Evolutionary conservation across 495 filamentous ascomycete species (phyloP).

Genomic region (Penicillium salamii): DNA sequence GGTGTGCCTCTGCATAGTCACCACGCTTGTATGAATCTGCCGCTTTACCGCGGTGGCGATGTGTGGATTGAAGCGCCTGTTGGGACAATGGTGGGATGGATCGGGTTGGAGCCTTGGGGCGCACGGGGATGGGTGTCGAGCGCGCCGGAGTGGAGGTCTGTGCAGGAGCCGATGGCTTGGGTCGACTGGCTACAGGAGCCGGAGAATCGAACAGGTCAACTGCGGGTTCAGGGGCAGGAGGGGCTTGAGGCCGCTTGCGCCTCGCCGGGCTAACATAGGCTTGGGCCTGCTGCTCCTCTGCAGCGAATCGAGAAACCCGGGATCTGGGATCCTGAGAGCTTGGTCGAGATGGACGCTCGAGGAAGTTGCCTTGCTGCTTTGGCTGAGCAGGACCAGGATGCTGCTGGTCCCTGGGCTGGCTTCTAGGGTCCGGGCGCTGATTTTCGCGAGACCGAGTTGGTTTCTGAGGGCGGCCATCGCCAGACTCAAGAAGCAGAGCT

Average conservation of each 20-base stretch:
- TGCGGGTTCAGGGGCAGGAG: conserved; percentile 41
- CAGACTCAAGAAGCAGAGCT: conserved; percentile 81
- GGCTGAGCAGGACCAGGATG: conserved; percentile 33
- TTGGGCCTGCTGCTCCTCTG: conserved; percentile 78
- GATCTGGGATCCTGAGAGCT: conserved; percentile 51
- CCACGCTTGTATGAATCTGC: conserved; percentile 89
- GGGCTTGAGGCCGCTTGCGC: conserved; percentile 61
- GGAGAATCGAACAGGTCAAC: conserved; percentile 58
- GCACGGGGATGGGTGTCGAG: conserved; percentile 37
- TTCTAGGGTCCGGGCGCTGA: conserved; percentile 16
- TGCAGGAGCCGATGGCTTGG: conserved; percentile 30
- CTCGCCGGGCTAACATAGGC: conserved; percentile 90
- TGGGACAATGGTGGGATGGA: conserved; percentile 66
- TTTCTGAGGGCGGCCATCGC: conserved; percentile 42
- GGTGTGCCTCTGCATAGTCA: conserved; percentile 83
- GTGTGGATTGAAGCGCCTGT: conserved; percentile 67
- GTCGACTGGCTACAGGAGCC: conserved; percentile 26
- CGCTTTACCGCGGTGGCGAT: conserved; percentile 71
- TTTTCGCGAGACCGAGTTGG: conserved; percentile 29
- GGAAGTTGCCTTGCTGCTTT: conserved; percentile 32
- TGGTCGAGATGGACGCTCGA: conserved; percentile 42
- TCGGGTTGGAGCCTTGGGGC: conserved; percentile 54
- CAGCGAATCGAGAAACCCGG: conserved; percentile 63
- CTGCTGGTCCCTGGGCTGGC: conserved; percentile 41
- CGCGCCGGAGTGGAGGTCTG: conserved; percentile 25